phyloP scores from a whole-genome alignment of 2,329 filamentous ascomycete genomes.

The Orbilia quercus region DNA sequence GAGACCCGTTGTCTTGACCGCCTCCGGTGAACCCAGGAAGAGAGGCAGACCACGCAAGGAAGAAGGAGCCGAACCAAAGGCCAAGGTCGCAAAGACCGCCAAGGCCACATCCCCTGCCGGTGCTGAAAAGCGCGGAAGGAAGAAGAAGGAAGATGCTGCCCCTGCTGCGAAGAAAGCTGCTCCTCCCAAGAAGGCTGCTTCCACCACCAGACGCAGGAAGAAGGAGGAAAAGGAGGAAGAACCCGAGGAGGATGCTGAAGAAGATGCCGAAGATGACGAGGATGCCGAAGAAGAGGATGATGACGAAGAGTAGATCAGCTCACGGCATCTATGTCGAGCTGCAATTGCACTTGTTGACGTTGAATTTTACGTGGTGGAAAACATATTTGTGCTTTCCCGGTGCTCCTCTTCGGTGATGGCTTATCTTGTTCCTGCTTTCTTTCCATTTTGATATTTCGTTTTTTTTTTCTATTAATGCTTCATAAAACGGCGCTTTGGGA shows the following conservation, averaged over 20 bases:
- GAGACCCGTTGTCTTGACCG: constrained; percentile 49
- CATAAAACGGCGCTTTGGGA: constrained; percentile 44
- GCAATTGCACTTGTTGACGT: background rate
- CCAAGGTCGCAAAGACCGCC: constrained; percentile 44
- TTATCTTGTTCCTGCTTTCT: background rate
- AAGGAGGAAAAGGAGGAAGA: constrained; percentile 41
- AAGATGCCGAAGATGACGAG: constrained; percentile 29
- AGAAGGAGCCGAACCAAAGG: constrained; percentile 49
- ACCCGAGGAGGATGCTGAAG: constrained; percentile 25
- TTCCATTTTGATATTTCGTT: too few species aligned
- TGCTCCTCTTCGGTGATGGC: background rate
- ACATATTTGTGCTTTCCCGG: background rate
- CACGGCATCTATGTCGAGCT: too few species aligned
- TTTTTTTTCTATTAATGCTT: constrained; percentile 12
- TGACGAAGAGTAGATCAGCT: constrained; percentile 11
- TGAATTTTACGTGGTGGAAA: background rate
- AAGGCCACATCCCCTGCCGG: constrained; percentile 33
- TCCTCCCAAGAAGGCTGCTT: constrained; percentile 33
- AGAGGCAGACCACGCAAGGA: constrained; percentile 53
- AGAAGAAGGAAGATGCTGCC: constrained; percentile 50
- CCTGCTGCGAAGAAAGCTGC: constrained; percentile 28
- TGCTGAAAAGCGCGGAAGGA: constrained; percentile 41
- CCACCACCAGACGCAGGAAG: constrained; percentile 27
- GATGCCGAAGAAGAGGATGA: constrained; percentile 42
- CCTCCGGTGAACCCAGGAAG: constrained; percentile 53